phyloP scores from a whole-genome alignment of 441 rosid genomes.

The Viola pubescens region DNA sequence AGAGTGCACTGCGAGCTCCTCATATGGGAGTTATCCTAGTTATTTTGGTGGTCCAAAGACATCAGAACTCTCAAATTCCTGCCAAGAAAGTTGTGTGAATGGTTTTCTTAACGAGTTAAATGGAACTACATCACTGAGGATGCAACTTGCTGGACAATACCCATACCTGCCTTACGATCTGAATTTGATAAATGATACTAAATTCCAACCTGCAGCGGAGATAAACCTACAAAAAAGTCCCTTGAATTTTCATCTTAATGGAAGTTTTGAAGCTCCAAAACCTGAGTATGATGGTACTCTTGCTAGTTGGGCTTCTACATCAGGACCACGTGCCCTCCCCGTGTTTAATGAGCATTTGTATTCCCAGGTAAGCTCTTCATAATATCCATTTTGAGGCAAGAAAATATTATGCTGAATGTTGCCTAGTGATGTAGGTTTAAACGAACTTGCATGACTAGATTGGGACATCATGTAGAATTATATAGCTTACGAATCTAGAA shows the following conservation, averaged over 20 bases:
- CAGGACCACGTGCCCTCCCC: constrained; percentile 47
- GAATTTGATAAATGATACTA: constrained; percentile 38
- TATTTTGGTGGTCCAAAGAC: constrained; percentile 51
- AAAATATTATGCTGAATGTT: background rate
- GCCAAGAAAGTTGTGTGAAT: constrained; percentile 57
- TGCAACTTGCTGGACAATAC: constrained; percentile 41
- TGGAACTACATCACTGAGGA: constrained; percentile 41
- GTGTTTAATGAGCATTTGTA: constrained; percentile 52
- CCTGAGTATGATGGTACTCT: constrained; percentile 37
- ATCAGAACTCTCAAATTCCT: constrained; percentile 56
- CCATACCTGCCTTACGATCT: constrained; percentile 40
- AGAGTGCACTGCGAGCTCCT: constrained; percentile 70
- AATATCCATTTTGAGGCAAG: background rate
- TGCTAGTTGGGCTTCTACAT: constrained; percentile 54
- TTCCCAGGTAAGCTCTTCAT: constrained; percentile 39
- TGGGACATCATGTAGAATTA: background rate
- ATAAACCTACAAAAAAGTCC: constrained; percentile 44
- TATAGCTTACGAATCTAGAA: background rate
- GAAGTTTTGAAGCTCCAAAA: constrained; percentile 48
- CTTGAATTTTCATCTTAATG: constrained; percentile 47
- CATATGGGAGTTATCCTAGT: constrained; percentile 70
- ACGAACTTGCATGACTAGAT: background rate
- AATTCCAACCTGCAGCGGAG: constrained; percentile 43
- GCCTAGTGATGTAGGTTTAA: background rate
- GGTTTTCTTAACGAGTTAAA: constrained; percentile 47